These are phyloP conservation scores for Aspergillus bridgeri DNA, from an alignment of 495 filamentous ascomycete genomes.

Conservation along the genomic window DNA sequence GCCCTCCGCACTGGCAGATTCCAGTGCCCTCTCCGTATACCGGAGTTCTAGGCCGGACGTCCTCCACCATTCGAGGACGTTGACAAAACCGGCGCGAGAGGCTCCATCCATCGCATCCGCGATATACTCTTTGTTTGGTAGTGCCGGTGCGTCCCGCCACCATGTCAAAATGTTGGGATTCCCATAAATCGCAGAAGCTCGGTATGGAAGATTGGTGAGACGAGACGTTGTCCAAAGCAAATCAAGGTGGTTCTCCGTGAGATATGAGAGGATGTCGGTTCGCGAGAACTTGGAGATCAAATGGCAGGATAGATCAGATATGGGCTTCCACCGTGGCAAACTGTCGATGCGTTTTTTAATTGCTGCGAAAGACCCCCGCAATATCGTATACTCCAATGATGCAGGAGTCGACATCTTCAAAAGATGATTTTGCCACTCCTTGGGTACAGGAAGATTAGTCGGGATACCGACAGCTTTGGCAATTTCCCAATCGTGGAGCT, in stretches of 20 bases:
- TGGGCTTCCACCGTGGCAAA: constrained; percentile 62
- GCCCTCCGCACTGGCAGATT: constrained; percentile 78
- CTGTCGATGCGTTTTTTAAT: constrained; percentile 66
- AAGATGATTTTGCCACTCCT: constrained; percentile 63
- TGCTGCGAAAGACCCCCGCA: constrained; percentile 63
- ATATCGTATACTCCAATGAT: constrained; percentile 74
- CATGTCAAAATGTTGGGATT: constrained; percentile 80
- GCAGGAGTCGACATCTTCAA: constrained; percentile 50
- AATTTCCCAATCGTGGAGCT: constrained; percentile 82
- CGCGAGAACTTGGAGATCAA: constrained; percentile 88
- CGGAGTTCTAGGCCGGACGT: constrained; percentile 73
- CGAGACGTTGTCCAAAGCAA: constrained; percentile 81
- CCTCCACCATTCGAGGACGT: constrained; percentile 90
- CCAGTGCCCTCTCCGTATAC: constrained; percentile 81
- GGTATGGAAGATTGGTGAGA: constrained; percentile 76
- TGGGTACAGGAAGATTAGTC: constrained; percentile 67
- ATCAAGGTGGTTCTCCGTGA: constrained; percentile 72
- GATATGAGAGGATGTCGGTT: constrained; percentile 70
- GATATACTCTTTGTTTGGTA: constrained; percentile 73
- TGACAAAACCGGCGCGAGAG: constrained; percentile 74
- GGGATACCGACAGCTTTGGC: constrained; percentile 75
- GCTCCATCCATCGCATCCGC: constrained; percentile 84
- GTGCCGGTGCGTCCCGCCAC: constrained; percentile 76
- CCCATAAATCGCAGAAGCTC: constrained; percentile 82
- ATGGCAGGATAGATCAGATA: constrained; percentile 78